Evolutionary conservation across 2,329 filamentous ascomycete species (phyloP), one percentile per base, ranked within the genome.

Genomic region (Tolypocladium tundrense): DNA sequence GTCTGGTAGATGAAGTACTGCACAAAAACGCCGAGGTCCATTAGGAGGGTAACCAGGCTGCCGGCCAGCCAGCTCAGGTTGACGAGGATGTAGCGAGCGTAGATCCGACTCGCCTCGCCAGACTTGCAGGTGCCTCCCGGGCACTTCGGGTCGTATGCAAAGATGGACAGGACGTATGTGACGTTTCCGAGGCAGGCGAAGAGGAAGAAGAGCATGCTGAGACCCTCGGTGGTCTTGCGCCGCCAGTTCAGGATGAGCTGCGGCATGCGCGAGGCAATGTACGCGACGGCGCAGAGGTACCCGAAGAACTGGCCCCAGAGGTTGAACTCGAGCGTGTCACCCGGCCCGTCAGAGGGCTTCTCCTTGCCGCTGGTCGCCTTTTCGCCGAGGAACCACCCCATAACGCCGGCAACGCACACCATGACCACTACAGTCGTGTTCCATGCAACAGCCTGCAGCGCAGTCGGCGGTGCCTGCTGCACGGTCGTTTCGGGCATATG

Each of bases 121-220:
- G 79, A 74, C 33, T 70, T 71, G 73, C 92, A 96, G 16, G 70
- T 59, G 63, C 74, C 64, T 33, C 68, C 68, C 37, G 69, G 70
- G 62, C 90, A 96, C 37, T 81, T 76, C 0, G 92, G 90, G 59
- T 92, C 90, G 68, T 91, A 97, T 1, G 91, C 92, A 62, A 97
- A 81, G 64, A 99, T 97, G 42, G 88, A 92, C 42, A 96, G 77
- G 21, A 97, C 92, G 67, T 95, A 97, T 0, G 92, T 97, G 63
- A 96, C 72, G 70, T 99, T 99, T 2, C 94, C 94, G 7, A 97
- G 84, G 69, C 93, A 97, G 5, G 94, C 94, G 70, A 99, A 97
- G 27, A 97, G 78, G 76, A 97, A 97, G 75, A 97, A 99, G 13
- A 97, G 81, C 75, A 97, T 86, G 63, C 89, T 93, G 24, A 99